A percentile compares a stretch with the other conserved stretches of the same genome.
Evolutionary conservation across 2,329 filamentous ascomycete genomes (phyloP).

Genomic region (Pseudogymnoascus sp.): DNA sequence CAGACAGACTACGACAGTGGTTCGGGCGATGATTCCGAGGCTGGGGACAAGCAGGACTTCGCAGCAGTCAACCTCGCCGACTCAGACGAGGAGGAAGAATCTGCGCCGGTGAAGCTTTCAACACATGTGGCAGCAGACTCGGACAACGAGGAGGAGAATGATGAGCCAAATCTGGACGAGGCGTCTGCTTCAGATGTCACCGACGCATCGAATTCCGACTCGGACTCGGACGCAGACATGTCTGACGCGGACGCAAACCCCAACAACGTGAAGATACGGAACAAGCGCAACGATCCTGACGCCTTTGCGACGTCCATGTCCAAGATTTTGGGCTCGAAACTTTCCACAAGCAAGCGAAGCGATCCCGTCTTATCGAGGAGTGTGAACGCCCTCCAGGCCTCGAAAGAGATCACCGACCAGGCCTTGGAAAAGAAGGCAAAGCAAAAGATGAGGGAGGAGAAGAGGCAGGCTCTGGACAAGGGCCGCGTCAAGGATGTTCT

Average conservation of each 20-base stretch:
- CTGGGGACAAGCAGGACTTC: constrained; percentile 34
- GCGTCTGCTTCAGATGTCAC: constrained; percentile 20
- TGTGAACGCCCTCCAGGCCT: constrained; percentile 62
- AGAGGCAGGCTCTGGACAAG: constrained; percentile 70
- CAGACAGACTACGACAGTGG: constrained; percentile 54
- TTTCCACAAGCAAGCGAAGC: constrained; percentile 68
- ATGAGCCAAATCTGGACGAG: constrained; percentile 22
- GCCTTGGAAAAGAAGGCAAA: constrained; percentile 76
- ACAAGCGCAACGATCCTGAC: constrained; percentile 84
- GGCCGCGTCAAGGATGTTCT: constrained; percentile 84
- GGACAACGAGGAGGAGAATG: constrained; percentile 24
- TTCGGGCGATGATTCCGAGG: constrained; percentile 45
- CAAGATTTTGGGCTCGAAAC: constrained; percentile 85
- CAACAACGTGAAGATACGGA: constrained; percentile 36
- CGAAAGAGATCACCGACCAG: constrained; percentile 62
- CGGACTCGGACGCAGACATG: constrained; percentile 21
- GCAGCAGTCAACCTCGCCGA: constrained; percentile 41
- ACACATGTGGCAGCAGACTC: constrained; percentile 25
- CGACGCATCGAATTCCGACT: constrained; percentile 14
- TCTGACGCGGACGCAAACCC: constrained; percentile 35
- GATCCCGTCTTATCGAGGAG: constrained; percentile 90
- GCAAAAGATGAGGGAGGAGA: constrained; percentile 71
- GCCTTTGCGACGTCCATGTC: constrained; percentile 90
- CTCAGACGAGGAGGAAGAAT: constrained; percentile 32
- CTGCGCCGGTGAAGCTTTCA: constrained; percentile 15